A percentile compares a stretch with the other conserved stretches of the same genome.
These are phyloP conservation scores for Microdochium nivale DNA, from an alignment of 2,329 filamentous ascomycete species.

Conservation along the genomic window DNA sequence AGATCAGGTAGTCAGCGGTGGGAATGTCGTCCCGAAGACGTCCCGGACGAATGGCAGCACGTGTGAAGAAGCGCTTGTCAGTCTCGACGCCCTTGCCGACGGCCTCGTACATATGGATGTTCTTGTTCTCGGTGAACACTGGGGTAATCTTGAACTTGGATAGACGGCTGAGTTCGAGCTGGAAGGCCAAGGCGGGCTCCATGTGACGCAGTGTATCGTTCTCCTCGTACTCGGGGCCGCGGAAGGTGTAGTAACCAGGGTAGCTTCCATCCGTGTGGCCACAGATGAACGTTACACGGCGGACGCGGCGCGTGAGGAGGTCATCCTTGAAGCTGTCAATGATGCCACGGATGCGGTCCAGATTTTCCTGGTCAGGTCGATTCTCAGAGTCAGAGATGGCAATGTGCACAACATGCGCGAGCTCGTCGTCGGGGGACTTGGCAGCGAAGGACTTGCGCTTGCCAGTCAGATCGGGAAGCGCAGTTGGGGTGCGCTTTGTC, in stretches of 20 bases:
- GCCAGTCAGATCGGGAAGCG: slow-evolving; percentile 65
- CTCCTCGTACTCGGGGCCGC: slow-evolving; percentile 80
- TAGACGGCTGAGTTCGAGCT: slow-evolving; percentile 88
- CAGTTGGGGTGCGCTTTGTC: slow-evolving; percentile 47
- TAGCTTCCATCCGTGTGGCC: slow-evolving; percentile 91
- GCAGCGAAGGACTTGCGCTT: slow-evolving; percentile 54
- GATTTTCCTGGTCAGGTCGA: slow-evolving; percentile 70
- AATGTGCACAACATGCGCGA: slow-evolving; percentile 87
- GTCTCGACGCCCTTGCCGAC: slow-evolving; percentile 90
- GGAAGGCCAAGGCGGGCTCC: slow-evolving; percentile 94
- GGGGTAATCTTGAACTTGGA: slow-evolving; percentile 98
- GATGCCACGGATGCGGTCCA: slow-evolving; percentile 65
- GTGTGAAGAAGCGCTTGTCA: slow-evolving; percentile 97
- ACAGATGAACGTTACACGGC: slow-evolving; percentile 92
- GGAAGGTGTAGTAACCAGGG: slow-evolving; percentile 97
- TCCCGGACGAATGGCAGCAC: slow-evolving; percentile 88
- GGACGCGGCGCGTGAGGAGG: slow-evolving; percentile 69
- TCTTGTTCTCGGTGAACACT: slow-evolving; percentile 97
- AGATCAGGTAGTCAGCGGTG: slow-evolving; percentile 96
- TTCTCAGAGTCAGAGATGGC: slow-evolving; percentile 84
- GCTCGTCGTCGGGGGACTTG: slow-evolving; percentile 61
- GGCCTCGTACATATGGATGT: slow-evolving; percentile 97
- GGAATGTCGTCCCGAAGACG: slow-evolving; percentile 95
- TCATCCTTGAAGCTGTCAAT: slow-evolving; percentile 79
- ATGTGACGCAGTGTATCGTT: slow-evolving; percentile 95